Evolutionary conservation across 23 red algal species (phyloP).

Genomic region (Porphyridium purpureum): DNA sequence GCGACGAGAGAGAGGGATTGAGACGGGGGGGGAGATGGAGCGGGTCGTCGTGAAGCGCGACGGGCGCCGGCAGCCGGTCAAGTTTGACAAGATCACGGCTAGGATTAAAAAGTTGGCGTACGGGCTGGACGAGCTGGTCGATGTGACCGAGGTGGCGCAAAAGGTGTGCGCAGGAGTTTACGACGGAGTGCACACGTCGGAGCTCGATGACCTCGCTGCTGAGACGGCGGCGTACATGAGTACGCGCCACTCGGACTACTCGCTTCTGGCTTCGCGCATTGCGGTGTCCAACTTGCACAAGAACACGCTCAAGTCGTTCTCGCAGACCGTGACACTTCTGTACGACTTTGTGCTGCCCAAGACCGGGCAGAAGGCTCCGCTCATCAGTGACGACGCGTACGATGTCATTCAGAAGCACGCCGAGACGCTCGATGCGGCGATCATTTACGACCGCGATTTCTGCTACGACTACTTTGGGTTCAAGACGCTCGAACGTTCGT

Average conservation of each 20-base stretch:
- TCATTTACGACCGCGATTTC: conserved; percentile 99
- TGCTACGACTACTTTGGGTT: conserved; percentile 98
- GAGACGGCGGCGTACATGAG: conserved; percentile 98
- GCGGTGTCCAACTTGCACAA: conserved; percentile 98
- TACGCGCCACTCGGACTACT: conserved; percentile 93
- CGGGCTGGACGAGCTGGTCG: conserved; percentile 85
- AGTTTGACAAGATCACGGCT: conserved; percentile 99
- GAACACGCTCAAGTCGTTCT: conserved; percentile 83
- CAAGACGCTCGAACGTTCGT: conserved; percentile 94
- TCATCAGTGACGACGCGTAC: conserved; percentile 48
- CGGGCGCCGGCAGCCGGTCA: conserved; percentile 86
- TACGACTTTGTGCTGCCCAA: conserved; percentile 37
- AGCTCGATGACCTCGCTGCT: conserved; percentile 93
- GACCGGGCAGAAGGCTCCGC: conserved; percentile 44
- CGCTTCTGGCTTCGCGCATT: conserved; percentile 83
- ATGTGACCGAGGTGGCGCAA: conserved; percentile 94
- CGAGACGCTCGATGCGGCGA: conserved; percentile 52
- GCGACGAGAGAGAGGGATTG: too few species aligned
- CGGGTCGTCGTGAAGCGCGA: conserved; percentile 83
- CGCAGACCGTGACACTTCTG: conserved; percentile 39
- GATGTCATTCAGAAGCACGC: conserved; percentile 61
- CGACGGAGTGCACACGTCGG: conserved; percentile 85
- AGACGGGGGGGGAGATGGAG: conserved; percentile 68
- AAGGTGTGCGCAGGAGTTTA: conserved; percentile 96
- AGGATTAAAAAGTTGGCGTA: conserved; percentile 95